Conservation (phyloP, 768 basidiomycete genomes). For the Asterophora parasitica region DNA sequence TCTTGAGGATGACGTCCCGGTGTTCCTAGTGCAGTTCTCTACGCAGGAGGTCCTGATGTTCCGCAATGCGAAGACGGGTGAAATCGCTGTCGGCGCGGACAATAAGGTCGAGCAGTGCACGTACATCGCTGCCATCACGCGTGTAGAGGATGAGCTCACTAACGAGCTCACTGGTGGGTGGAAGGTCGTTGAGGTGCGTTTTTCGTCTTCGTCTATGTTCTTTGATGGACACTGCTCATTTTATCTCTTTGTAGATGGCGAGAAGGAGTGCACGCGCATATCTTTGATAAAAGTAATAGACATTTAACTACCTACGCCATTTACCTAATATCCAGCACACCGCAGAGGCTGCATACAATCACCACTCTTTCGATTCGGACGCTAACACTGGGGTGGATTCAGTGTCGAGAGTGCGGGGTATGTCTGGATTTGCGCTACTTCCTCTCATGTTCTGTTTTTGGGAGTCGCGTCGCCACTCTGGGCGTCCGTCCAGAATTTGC, state of each 20-base stretch:
- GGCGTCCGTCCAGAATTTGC: too few species aligned
- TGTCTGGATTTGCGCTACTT: too few species aligned
- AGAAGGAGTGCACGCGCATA: slow-evolving; percentile 43
- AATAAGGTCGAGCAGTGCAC: slow-evolving; percentile 89
- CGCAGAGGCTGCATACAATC: slow-evolving; percentile 17
- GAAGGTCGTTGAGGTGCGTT: slow-evolving; percentile 91
- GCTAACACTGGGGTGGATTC: too few species aligned
- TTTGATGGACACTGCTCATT: background rate
- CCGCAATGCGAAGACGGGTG: slow-evolving; percentile 84
- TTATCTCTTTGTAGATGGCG: slow-evolving; percentile 31
- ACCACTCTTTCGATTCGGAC: slow-evolving; percentile 18
- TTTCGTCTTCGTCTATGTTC: background rate
- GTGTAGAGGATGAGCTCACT: slow-evolving; percentile 80
- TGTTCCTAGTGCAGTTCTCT: slow-evolving; percentile 86
- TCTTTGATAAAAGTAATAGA: slow-evolving; percentile 28
- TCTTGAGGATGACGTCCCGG: slow-evolving; percentile 84
- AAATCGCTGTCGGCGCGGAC: slow-evolving; percentile 83
- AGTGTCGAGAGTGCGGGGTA: too few species aligned
- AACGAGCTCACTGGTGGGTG: slow-evolving; percentile 96
- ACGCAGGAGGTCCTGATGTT: slow-evolving; percentile 94
- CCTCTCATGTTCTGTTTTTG: too few species aligned
- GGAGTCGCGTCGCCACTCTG: too few species aligned
- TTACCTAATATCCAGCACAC: slow-evolving; percentile 10
- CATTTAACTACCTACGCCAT: slow-evolving; percentile 12
- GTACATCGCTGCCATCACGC: slow-evolving; percentile 89